Conservation (phyloP, 1,139 yeast genomes). For the Hansenula sp. region DNA sequence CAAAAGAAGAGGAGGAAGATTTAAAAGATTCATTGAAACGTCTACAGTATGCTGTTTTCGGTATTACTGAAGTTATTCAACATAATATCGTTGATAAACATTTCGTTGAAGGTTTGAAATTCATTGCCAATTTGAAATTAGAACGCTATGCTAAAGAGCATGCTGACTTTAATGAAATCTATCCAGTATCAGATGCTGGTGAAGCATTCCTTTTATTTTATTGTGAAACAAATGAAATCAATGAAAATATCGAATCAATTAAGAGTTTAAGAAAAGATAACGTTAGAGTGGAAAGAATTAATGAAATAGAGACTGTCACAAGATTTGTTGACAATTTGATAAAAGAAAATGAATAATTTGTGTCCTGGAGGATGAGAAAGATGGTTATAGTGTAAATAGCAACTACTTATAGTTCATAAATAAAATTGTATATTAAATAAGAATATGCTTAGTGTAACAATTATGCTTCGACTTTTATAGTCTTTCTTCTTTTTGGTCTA, state of each 20-base stretch:
- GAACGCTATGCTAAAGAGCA: conserved; percentile 36
- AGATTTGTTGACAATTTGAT: conserved; percentile 17
- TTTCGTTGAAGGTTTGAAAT: conserved; percentile 64
- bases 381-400: too few relatives aligned
- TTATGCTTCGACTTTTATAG: conserved; percentile 10
- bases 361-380: background rate
- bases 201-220: conserved; percentile 47
- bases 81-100: conserved; percentile 50
- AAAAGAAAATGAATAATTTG: conserved; percentile 7
- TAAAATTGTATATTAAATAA: background rate
- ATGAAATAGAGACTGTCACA: conserved; percentile 29
- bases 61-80: conserved; percentile 55
- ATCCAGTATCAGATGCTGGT: conserved; percentile 37
- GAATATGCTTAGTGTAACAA: too few relatives aligned
- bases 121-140: conserved; percentile 62
- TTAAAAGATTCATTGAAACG: conserved; percentile 70
- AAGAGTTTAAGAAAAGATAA: conserved; percentile 29
- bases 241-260: conserved; percentile 53
- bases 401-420: too few relatives aligned
- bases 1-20: conserved; percentile 51
- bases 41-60: conserved; percentile 76
- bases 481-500: conserved; percentile 25
- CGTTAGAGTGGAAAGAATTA: conserved; percentile 25
- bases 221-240: conserved; percentile 38
- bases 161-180: conserved; percentile 18